A percentile compares a stretch with the other conserved stretches of the same genome.
These are phyloP conservation scores for Tetrastigma voinierianum DNA, from an alignment of 164 flowering plant species.

Conservation along the genomic window DNA sequence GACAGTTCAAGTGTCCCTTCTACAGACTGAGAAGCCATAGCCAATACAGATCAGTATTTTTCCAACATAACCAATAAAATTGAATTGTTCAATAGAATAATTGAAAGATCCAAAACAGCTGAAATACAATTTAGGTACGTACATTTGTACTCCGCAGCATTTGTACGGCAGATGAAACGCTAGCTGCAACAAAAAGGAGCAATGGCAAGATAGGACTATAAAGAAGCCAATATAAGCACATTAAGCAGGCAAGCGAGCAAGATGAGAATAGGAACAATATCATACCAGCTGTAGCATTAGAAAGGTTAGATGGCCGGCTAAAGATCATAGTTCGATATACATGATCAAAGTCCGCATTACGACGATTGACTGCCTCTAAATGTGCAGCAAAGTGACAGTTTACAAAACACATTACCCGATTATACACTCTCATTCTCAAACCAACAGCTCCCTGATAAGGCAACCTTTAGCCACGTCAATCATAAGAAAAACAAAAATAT, in stretches of 20 bases:
- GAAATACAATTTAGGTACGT: slow-evolving; percentile 22
- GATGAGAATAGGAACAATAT: slow-evolving; percentile 35
- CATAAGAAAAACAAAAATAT: neutral
- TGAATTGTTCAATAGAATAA: neutral
- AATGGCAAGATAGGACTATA: slow-evolving; percentile 64
- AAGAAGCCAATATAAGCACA: slow-evolving; percentile 57
- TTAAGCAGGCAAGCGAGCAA: slow-evolving; percentile 54
- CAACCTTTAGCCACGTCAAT: slow-evolving; percentile 7
- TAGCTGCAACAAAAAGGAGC: slow-evolving; percentile 76
- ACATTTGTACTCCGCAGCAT: slow-evolving; percentile 67
- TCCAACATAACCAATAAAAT: slow-evolving; percentile 4
- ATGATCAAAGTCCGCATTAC: slow-evolving; percentile 97
- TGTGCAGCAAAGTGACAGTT: slow-evolving; percentile 99
- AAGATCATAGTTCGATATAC: slow-evolving; percentile 79
- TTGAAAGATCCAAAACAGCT: neutral
- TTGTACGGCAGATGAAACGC: slow-evolving; percentile 64
- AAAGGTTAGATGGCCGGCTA: slow-evolving; percentile 50
- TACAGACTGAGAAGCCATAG: slow-evolving; percentile 34
- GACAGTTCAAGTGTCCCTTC: slow-evolving; percentile 79
- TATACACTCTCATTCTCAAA: slow-evolving; percentile 85
- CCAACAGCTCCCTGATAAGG: slow-evolving; percentile 90
- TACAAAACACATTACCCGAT: slow-evolving; percentile 79
- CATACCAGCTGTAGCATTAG: slow-evolving; percentile 68
- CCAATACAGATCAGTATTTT: slow-evolving; percentile 30
- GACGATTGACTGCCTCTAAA: slow-evolving; percentile 88